Conservation (phyloP, 768 basidiomycete species). For the Flagelloscypha sp. region DNA sequence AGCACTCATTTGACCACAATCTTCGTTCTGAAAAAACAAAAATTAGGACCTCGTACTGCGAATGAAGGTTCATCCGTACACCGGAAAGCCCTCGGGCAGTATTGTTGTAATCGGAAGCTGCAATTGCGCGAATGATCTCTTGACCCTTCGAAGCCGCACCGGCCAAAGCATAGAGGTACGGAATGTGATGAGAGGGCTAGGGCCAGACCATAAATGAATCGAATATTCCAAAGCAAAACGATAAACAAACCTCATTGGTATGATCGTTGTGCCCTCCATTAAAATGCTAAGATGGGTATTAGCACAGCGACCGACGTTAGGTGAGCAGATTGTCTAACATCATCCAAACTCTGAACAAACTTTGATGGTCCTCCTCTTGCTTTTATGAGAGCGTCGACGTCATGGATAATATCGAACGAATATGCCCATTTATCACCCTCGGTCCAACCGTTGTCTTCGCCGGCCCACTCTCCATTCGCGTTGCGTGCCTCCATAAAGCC, state of each 20-base stretch:
- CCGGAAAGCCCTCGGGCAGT: conserved; percentile 66
- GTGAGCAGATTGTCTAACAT: no score
- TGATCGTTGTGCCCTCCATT: conserved; percentile 69
- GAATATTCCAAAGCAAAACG: neutral
- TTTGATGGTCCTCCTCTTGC: conserved; percentile 54
- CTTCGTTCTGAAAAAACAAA: conserved; percentile 54
- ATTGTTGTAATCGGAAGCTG: conserved; percentile 54
- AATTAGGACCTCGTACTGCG: neutral
- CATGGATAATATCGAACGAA: conserved; percentile 71
- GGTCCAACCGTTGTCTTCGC: conserved; percentile 65
- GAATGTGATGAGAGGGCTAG: conserved; percentile 80
- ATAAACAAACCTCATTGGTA: conserved; percentile 58
- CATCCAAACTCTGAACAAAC: conserved; percentile 63
- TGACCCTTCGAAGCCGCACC: conserved; percentile 67
- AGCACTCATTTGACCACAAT: conserved; percentile 87
- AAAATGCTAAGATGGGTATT: conserved; percentile 26
- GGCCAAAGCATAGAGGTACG: conserved; percentile 71
- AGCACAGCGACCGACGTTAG: no score
- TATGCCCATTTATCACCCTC: conserved; percentile 78
- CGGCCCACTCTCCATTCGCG: conserved; percentile 62
- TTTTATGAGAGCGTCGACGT: conserved; percentile 52
- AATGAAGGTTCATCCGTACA: conserved; percentile 27
- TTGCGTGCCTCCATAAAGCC: conserved; percentile 82
- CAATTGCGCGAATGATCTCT: conserved; percentile 62
- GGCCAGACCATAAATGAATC: neutral